phyloP scores from a whole-genome alignment of 2,329 filamentous ascomycete genomes.

The Aureobasidium sp. region DNA sequence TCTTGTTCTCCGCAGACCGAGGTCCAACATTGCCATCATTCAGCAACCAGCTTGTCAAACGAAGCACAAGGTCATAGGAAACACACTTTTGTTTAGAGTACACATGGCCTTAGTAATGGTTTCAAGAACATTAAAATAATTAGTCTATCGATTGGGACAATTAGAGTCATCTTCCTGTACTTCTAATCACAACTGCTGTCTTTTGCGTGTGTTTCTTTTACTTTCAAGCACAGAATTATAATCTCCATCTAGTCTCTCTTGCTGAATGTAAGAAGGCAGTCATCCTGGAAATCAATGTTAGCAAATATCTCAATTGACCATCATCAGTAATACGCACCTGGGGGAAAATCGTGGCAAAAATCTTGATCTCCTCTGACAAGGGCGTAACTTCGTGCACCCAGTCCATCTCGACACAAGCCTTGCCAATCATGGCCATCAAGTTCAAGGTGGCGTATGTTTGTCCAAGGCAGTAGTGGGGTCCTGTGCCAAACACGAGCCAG shows the following conservation, averaged over 20 bases:
- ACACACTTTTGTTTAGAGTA: background rate
- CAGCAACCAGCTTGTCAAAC: background rate
- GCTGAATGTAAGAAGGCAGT: constrained; percentile 16
- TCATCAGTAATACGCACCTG: constrained; percentile 54
- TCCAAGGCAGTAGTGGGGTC: constrained; percentile 92
- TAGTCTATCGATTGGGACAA: constrained; percentile 2
- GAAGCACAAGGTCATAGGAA: background rate
- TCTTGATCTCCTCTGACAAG: constrained; percentile 86
- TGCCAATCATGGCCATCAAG: constrained; percentile 81
- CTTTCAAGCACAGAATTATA: background rate
- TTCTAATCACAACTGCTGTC: background rate
- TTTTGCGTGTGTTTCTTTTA: background rate
- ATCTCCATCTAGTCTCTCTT: constrained; percentile 11
- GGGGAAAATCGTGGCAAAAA: constrained; percentile 97
- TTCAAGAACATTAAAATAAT: constrained; percentile 7
- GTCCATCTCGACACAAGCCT: constrained; percentile 60
- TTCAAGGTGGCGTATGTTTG: constrained; percentile 88
- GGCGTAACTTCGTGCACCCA: constrained; percentile 86
- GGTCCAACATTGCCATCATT: background rate
- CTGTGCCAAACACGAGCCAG: constrained; percentile 83
- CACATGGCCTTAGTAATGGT: background rate
- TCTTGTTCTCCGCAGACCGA: constrained; percentile 1
- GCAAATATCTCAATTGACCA: background rate
- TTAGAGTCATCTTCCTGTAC: background rate
- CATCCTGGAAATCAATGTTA: constrained; percentile 9